Conservation (phyloP, 1,284 basidiomycete genomes). For the Sporisorium graminicola region DNA sequence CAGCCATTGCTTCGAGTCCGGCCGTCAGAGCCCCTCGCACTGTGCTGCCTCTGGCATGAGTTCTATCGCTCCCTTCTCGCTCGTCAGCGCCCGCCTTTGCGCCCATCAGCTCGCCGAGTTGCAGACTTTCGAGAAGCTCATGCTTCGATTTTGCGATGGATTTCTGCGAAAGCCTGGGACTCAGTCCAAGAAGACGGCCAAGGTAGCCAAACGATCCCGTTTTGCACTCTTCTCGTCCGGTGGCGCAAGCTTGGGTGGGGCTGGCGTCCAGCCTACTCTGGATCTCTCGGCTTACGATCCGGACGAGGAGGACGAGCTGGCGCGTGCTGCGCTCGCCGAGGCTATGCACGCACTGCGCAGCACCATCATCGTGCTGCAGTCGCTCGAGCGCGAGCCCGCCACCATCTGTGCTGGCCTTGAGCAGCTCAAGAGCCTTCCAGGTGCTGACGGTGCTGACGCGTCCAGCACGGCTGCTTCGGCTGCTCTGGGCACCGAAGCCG, state of each 20-base stretch:
- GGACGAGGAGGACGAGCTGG: constrained; percentile 65
- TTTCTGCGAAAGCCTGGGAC: constrained; percentile 54
- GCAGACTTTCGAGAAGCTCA: constrained; percentile 65
- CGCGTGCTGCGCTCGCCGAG: constrained; percentile 63
- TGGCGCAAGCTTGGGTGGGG: constrained; percentile 12
- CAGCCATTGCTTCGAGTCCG: constrained; percentile 24
- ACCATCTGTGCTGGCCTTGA: constrained; percentile 42
- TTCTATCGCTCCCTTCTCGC: constrained; percentile 33
- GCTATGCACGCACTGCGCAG: constrained; percentile 64
- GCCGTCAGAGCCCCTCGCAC: constrained; percentile 43
- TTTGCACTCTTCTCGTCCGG: constrained; percentile 45
- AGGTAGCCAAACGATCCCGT: constrained; percentile 37
- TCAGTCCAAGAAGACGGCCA: constrained; percentile 34
- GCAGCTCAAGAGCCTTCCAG: constrained; percentile 33
- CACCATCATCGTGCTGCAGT: constrained; percentile 60
- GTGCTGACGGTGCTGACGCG: constrained; percentile 4
- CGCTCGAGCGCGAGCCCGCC: constrained; percentile 58
- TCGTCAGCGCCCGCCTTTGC: constrained; percentile 55
- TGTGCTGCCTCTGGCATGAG: constrained; percentile 19
- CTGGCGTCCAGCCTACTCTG: constrained; percentile 32
- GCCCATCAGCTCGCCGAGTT: constrained; percentile 62
- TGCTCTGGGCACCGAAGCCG: constrained; percentile 36
- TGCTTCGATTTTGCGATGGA: constrained; percentile 60
- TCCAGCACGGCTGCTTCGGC: constrained; percentile 4
- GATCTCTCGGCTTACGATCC: constrained; percentile 48